Conservation (phyloP, 164 flowering plant species). For the Sedum album region DNA sequence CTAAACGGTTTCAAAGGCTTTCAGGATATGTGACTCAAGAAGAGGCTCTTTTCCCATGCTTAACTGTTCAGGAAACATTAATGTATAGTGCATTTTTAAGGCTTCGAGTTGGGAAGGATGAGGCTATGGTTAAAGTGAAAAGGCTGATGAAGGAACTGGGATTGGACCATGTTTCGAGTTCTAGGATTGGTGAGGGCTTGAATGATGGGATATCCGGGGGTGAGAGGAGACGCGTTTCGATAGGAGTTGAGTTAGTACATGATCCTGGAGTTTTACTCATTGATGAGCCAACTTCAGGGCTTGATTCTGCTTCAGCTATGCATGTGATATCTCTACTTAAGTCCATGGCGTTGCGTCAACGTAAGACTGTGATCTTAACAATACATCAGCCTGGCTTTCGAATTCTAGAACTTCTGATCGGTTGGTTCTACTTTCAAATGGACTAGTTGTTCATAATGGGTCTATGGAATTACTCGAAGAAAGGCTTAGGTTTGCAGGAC, state of each 20-base stretch:
- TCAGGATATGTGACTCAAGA: constrained; percentile 86
- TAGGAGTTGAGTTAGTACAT: constrained; percentile 83
- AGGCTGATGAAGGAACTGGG: constrained; percentile 66
- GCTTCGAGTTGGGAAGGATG: constrained; percentile 26
- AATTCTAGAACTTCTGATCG: constrained; percentile 69
- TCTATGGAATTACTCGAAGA: constrained; percentile 51
- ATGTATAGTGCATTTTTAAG: constrained; percentile 72
- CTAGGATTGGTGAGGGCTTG: constrained; percentile 61
- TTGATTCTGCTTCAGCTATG: constrained; percentile 80
- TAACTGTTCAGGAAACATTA: constrained; percentile 83
- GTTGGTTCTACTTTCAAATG: constrained; percentile 59
- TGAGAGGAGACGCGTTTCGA: constrained; percentile 82
- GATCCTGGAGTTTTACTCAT: constrained; percentile 76
- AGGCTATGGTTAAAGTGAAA: constrained; percentile 33
- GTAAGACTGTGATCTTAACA: constrained; percentile 68
- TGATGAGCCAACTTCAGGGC: constrained; percentile 94
- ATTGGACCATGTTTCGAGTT: constrained; percentile 42
- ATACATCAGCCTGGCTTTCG: constrained; percentile 93
- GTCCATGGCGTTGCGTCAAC: constrained; percentile 69
- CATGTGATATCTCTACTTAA: constrained; percentile 85
- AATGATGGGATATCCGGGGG: constrained; percentile 92
- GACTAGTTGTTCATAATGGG: constrained; percentile 76
- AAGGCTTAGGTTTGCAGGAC: constrained; percentile 35
- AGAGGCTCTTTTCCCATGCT: constrained; percentile 79
- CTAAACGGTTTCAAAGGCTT: constrained; percentile 60